A percentile compares a stretch with the other conserved stretches of the same genome.
phyloP scores from a whole-genome alignment of 2,329 filamentous ascomycete genomes.

The Colletotrichum sublineola region DNA sequence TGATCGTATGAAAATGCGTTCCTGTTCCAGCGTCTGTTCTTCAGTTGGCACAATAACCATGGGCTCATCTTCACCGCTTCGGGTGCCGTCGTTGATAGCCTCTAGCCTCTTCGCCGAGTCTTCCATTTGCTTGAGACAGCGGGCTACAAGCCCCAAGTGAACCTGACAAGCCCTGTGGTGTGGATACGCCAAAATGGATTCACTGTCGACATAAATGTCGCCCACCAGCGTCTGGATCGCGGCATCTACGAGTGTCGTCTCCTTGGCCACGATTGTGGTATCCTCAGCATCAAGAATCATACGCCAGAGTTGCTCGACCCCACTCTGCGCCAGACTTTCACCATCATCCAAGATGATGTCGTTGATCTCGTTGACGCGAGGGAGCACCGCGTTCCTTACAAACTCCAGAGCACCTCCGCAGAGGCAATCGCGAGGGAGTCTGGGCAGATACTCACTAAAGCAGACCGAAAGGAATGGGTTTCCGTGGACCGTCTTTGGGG shows the following conservation, averaged over 20 bases:
- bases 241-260: conserved; percentile 61
- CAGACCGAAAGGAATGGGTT: conserved; percentile 70
- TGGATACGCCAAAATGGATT: conserved; percentile 63
- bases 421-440: conserved; percentile 69
- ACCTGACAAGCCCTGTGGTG: conserved; percentile 65
- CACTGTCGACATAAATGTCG: conserved; percentile 76
- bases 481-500: conserved; percentile 59
- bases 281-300: conserved; percentile 79
- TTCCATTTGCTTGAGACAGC: conserved; percentile 79
- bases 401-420: conserved; percentile 74
- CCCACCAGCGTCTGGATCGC: conserved; percentile 79
- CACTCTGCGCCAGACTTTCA: conserved; percentile 64
- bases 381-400: conserved; percentile 65
- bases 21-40: conserved; percentile 64
- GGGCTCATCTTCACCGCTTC: conserved; percentile 62
- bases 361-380: conserved; percentile 59
- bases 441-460: conserved; percentile 68
- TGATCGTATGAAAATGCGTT: conserved; percentile 76
- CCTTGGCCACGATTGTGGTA: conserved; percentile 61
- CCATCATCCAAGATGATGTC: conserved; percentile 65
- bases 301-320: conserved; percentile 83
- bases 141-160: conserved; percentile 78
- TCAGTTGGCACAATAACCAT: conserved; percentile 66
- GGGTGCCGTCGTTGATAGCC: conserved; percentile 57
- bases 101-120: conserved; percentile 72